These are phyloP conservation scores for Saprolegnia diclina DNA, from an alignment of 352 stramenopile species.

Conservation along the genomic window DNA sequence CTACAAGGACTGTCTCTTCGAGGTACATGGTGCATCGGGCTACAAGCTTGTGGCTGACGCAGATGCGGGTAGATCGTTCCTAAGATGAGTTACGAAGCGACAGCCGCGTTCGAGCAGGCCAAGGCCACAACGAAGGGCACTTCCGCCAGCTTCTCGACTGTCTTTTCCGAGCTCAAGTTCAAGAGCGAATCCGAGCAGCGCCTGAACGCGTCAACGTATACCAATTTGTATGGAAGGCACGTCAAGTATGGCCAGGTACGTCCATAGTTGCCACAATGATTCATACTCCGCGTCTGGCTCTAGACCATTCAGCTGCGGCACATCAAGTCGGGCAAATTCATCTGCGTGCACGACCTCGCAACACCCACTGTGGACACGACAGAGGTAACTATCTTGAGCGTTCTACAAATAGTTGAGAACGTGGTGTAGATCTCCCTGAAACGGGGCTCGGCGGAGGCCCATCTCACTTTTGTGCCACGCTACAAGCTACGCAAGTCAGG, in stretches of 20 bases:
- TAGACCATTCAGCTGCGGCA: slow-evolving; percentile 59
- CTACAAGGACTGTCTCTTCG: slow-evolving; percentile 40
- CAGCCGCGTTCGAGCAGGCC: slow-evolving; percentile 37
- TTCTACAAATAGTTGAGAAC: slow-evolving; percentile 6
- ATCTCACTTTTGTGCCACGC: slow-evolving; percentile 50
- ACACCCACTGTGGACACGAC: slow-evolving; percentile 33
- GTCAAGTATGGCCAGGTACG: slow-evolving; percentile 63
- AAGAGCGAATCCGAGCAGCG: slow-evolving; percentile 60
- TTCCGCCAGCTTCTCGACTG: neutral
- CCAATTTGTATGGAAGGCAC: slow-evolving; percentile 54
- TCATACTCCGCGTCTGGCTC: neutral
- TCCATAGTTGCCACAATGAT: neutral
- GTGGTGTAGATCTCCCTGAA: slow-evolving; percentile 46
- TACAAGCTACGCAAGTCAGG: slow-evolving; percentile 66
- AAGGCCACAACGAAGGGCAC: neutral
- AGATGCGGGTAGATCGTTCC: slow-evolving; percentile 53
- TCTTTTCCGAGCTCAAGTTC: slow-evolving; percentile 46
- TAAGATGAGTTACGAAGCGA: slow-evolving; percentile 71
- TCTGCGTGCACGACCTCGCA: slow-evolving; percentile 43
- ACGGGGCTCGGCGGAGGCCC: slow-evolving; percentile 37
- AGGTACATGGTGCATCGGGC: slow-evolving; percentile 39
- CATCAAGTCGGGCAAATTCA: slow-evolving; percentile 52
- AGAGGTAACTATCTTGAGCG: slow-evolving; percentile 30
- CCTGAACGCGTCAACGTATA: slow-evolving; percentile 35
- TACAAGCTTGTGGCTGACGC: slow-evolving; percentile 34